phyloP scores from a whole-genome alignment of 768 basidiomycete species.

The Phaffia tasmanica region DNA sequence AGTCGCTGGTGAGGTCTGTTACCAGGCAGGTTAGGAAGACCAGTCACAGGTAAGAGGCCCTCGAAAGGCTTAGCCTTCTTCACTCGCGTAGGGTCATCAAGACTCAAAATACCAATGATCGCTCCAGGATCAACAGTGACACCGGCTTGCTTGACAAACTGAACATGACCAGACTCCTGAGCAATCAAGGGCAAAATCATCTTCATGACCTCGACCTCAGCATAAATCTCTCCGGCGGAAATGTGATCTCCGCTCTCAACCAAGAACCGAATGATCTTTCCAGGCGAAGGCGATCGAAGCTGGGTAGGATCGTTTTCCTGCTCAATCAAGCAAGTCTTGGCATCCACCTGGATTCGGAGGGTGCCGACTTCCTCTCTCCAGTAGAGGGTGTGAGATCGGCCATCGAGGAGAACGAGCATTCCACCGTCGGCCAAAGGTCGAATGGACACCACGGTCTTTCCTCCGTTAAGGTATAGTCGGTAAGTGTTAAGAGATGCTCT shows the following conservation, averaged over 20 bases:
- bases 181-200: conserved; percentile 99
- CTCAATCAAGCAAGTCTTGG: conserved; percentile 96
- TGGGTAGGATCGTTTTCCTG: conserved; percentile 99
- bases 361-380: conserved; percentile 98
- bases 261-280: conserved; percentile 86
- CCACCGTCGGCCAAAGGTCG: conserved; percentile 91
- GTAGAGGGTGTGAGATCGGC: conserved; percentile 91
- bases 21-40: conserved; percentile 66
- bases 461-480: conserved; percentile 94
- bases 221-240: conserved; percentile 91
- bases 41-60: conserved; percentile 78
- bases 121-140: conserved; percentile 93
- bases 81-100: conserved; percentile 86
- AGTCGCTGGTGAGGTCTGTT: conserved; percentile 83
- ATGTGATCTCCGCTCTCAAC: conserved; percentile 96
- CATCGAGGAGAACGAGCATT: conserved; percentile 78
- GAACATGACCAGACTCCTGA: conserved; percentile 63
- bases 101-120: conserved; percentile 88
- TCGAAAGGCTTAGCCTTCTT: conserved; percentile 98
- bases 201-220: conserved; percentile 85
- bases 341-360: conserved; percentile 70
- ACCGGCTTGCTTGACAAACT: conserved; percentile 91
- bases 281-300: conserved; percentile 86
- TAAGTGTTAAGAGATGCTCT: conserved; percentile 78
- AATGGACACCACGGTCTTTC: conserved; percentile 79